Base-by-base conservation (phyloP, 768 basidiomycete genomes). In the Pleurotus citrinopileatus region DNA sequence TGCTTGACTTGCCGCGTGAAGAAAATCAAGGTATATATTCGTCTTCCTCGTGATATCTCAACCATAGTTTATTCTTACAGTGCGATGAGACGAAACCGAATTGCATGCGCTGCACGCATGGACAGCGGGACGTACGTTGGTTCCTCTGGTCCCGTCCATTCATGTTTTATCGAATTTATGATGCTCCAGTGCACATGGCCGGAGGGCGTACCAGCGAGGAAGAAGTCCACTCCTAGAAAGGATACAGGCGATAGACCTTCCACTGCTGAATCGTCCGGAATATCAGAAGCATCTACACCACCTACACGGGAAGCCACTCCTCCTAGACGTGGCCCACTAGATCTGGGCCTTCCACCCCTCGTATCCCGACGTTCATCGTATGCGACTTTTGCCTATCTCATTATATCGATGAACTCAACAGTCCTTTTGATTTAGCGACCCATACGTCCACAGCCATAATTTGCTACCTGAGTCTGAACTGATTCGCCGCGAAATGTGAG, bases 1-100 rank as follows among this genome's bases (percentile, higher is more conserved):
- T 98, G 94, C 67, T 73, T 96, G 66, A 94, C 91, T 38, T 98
- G 94, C 79, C 82, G 94, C 62, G 82, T 84, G 58, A 94, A 95
- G 78, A 91, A 96, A 78, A 92, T 98, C 64, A 97, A 97, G 82
- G 91, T 90, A 58, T 52, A 79, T 52, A 52, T 42, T 43, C 37
- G n/a, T 53, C 2, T 42, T 36, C n/a, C 55, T 19, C 29, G 38
- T 42, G 32, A 7, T 37, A 45, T 27, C 25, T 36, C 37, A 29
- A 22, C 42, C 53, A 48, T 36, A 48, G 45, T 32, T 54, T 26
- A 38, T 27, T 45, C 55, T 44, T 53, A 13, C 59, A 93, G 89
- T 98, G 94, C 69, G 94, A 95, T 67, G 94, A 98, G 71, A 80
- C 81, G 10, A 91, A 94, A 66, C 94, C 94, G 52, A 81, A 78